Percentiles rank a stretch among this genome's conserved stretches.
These are phyloP conservation scores for Bombardia bombarda DNA, from an alignment of 495 filamentous ascomycete species.

Conservation along the genomic window DNA sequence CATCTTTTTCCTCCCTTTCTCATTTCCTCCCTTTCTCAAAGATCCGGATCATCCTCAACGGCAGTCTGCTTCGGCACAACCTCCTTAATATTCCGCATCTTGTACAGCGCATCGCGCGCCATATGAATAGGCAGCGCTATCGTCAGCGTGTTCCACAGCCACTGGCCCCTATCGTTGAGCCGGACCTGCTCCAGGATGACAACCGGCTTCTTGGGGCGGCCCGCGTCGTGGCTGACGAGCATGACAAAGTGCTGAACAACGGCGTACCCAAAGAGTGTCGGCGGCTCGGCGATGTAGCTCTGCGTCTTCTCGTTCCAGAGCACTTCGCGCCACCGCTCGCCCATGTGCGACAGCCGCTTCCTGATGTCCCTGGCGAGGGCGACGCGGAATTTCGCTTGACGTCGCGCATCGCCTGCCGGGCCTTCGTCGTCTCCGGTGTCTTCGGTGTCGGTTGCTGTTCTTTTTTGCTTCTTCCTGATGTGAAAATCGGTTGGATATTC, in stretches of 20 bases:
- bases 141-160: conserved; percentile 27
- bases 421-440: background rate
- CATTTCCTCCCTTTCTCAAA: conserved; percentile 4
- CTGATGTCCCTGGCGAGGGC: conserved; percentile 12
- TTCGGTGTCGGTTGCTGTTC: background rate
- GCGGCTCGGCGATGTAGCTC: conserved; percentile 7
- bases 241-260: conserved; percentile 21
- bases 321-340: conserved; percentile 9
- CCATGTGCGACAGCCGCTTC: conserved; percentile 9
- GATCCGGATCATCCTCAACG: conserved; percentile 14
- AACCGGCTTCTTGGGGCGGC: conserved; percentile 6
- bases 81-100: conserved; percentile 3
- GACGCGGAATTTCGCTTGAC: conserved; percentile 3
- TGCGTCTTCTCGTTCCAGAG: conserved; percentile 3
- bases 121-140: conserved; percentile 22
- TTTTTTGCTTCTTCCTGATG: background rate
- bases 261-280: conserved; percentile 21
- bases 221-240: conserved; percentile 19
- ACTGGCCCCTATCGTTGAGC: conserved; percentile 18
- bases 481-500: conserved; percentile 10
- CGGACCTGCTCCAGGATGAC: conserved; percentile 13
- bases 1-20: too few relatives aligned
- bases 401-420: too few relatives aligned
- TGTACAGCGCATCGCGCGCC: conserved; percentile 11
- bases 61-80: background rate